phyloP scores from a whole-genome alignment of 805 yeast genomes.

The Cyberlindnera galapagoensis region DNA sequence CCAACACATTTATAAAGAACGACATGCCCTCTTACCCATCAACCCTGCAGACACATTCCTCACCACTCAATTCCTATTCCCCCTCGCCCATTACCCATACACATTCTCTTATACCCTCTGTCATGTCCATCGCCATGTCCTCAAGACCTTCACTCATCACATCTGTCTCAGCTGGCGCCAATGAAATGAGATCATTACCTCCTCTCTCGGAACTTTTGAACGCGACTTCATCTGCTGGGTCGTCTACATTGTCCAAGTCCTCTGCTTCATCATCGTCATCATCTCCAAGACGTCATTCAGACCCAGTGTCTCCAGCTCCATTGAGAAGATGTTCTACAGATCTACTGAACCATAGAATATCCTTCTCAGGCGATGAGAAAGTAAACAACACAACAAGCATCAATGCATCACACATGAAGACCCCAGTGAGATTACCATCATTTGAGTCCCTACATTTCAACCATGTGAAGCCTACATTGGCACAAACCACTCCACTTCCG shows the following conservation, averaged over 20 bases:
- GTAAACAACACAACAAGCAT: too few relatives aligned
- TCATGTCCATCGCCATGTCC: constrained; percentile 17
- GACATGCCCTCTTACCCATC: neutral
- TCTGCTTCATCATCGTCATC: constrained; percentile 15
- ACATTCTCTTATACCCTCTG: too few relatives aligned
- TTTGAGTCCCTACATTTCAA: constrained; percentile 20
- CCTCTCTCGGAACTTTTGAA: neutral
- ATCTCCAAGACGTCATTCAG: constrained; percentile 4
- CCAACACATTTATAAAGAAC: constrained; percentile 1
- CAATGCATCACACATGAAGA: constrained; percentile 10
- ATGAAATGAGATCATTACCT: constrained; percentile 8
- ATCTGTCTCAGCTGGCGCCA: constrained; percentile 9
- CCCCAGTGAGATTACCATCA: constrained; percentile 24
- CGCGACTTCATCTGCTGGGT: neutral
- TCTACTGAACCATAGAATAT: constrained; percentile 4
- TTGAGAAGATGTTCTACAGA: constrained; percentile 11
- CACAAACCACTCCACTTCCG: constrained; percentile 7
- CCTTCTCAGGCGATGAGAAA: neutral
- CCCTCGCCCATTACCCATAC: neutral
- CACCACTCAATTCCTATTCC: neutral
- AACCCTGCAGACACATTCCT: neutral
- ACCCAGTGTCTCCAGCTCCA: constrained; percentile 8
- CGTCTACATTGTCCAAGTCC: neutral
- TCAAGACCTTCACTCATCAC: constrained; percentile 16
- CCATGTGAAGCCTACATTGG: constrained; percentile 1